Base-by-base conservation (phyloP, 345 rosid genomes). In the Theobroma cacao region DNA sequence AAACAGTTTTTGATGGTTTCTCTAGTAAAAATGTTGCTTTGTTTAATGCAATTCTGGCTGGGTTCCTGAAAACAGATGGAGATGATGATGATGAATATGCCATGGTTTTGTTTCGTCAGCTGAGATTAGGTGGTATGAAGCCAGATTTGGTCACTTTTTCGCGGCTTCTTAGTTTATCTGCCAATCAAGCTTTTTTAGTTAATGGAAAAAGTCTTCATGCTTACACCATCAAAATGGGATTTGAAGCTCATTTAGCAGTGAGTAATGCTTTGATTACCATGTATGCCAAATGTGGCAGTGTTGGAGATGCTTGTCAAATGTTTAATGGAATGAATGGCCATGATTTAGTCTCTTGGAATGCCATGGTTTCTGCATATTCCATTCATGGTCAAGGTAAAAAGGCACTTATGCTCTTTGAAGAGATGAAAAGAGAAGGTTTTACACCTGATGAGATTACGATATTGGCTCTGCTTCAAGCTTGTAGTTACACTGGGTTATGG, bases 271-370 rank as follows among this genome's bases (percentile, higher is more conserved):
- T 83, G 48, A 70, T 86, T 48, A 79, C 83, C 31, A 79, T 80
- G 80, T 82, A 86, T 76, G 83, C 89, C 64, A 83, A 83, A 77
- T 84, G 84, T 80, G 86, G 82, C 43, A 65, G 60, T 33, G 48
- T 79, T 67, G 79, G 45, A 55, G 77, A 74, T 50, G 82, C 83
- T 20, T 55, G 60, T 79, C 76, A 22, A 68, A 61, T 61, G 24
- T 83, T 86, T 67, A 72, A 48, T 61, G 59, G 58, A 31, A 67
- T 80, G 77, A 74, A 69, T 41, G 5, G 10, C 30, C 68, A 52
- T 47, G 79, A 83, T 75, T 34, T 52, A 22, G 71, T 86, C 28
- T 86, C 88, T 48, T 86, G 88, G 86, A 85, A 85, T 76, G 82
- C 81, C 48, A 75, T 83, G 18, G 69, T 85, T 63, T 85, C 82